phyloP scores from a whole-genome alignment of 441 rosid species.

The Erodium moschatum region DNA sequence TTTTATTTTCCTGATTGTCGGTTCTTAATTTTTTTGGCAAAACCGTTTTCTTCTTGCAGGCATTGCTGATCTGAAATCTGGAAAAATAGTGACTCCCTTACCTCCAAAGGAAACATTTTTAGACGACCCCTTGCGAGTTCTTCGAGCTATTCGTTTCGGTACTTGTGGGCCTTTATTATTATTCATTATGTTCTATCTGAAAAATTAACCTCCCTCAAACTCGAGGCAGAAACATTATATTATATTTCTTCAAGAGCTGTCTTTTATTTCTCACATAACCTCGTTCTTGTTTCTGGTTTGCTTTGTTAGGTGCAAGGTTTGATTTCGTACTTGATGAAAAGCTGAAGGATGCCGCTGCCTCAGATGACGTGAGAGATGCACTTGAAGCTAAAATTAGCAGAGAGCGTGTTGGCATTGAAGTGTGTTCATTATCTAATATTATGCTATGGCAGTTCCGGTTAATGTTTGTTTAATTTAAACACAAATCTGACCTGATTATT shows the following conservation, averaged over 20 bases:
- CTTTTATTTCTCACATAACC: background rate
- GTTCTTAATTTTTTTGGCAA: background rate
- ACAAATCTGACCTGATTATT: conserved; percentile 2
- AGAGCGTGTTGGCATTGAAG: conserved; percentile 92
- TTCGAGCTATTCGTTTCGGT: conserved; percentile 94
- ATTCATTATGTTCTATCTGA: conserved; percentile 1
- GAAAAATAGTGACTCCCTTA: conserved; percentile 80
- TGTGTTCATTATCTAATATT: conserved; percentile 27
- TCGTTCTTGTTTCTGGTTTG: background rate
- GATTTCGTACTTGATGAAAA: conserved; percentile 61
- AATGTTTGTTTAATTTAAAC: conserved; percentile 14
- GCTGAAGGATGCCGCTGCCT: conserved; percentile 62
- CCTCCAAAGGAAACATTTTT: conserved; percentile 68
- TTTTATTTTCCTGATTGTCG: background rate
- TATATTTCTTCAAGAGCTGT: background rate
- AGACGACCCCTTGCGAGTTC: conserved; percentile 92
- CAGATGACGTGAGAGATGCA: conserved; percentile 69
- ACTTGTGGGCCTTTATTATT: conserved; percentile 18
- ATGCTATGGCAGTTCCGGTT: conserved; percentile 10
- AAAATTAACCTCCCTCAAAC: background rate
- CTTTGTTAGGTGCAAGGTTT: conserved; percentile 71
- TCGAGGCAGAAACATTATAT: background rate
- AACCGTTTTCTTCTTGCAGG: conserved; percentile 35
- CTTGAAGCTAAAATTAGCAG: conserved; percentile 79
- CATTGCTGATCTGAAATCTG: conserved; percentile 65